phyloP scores from a whole-genome alignment of 1,284 basidiomycete genomes.

The Ganoderma multipileum region DNA sequence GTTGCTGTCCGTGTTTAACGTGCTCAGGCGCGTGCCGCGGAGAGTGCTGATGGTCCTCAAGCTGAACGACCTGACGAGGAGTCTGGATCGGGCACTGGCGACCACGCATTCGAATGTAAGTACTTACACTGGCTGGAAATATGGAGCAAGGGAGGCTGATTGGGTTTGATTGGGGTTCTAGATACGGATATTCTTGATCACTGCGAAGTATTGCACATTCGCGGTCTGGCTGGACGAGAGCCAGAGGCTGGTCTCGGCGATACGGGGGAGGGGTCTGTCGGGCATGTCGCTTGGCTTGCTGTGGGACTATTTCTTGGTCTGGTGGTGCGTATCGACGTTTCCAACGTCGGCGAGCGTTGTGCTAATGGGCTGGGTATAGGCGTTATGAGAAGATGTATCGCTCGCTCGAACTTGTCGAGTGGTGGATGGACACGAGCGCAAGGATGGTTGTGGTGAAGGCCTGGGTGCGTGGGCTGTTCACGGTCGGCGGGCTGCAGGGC shows the following conservation, averaged over 20 bases:
- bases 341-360: conserved; percentile 8
- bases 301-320: conserved; percentile 61
- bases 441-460: conserved; percentile 62
- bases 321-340: conserved; percentile 59
- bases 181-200: conserved; percentile 90
- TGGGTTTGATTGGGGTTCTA: conserved; percentile 36
- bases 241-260: conserved; percentile 53
- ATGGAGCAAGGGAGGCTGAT: not conserved
- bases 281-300: conserved; percentile 56
- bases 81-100: conserved; percentile 72
- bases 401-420: conserved; percentile 60
- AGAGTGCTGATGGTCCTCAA: conserved; percentile 90
- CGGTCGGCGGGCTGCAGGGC: conserved; percentile 62
- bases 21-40: conserved; percentile 83
- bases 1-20: conserved; percentile 83
- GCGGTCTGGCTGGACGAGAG: conserved; percentile 88
- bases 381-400: conserved; percentile 61
- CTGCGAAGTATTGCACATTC: conserved; percentile 88
- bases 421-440: conserved; percentile 73
- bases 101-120: conserved; percentile 78
- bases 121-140: not conserved
- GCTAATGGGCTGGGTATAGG: conserved; percentile 47
- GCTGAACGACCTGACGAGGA: conserved; percentile 83
- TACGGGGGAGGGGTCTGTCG: conserved; percentile 55
- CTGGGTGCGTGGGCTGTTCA: conserved; percentile 70